Conservation (phyloP, 148 eudicot genomes). For the Nepenthes mirabilis region DNA sequence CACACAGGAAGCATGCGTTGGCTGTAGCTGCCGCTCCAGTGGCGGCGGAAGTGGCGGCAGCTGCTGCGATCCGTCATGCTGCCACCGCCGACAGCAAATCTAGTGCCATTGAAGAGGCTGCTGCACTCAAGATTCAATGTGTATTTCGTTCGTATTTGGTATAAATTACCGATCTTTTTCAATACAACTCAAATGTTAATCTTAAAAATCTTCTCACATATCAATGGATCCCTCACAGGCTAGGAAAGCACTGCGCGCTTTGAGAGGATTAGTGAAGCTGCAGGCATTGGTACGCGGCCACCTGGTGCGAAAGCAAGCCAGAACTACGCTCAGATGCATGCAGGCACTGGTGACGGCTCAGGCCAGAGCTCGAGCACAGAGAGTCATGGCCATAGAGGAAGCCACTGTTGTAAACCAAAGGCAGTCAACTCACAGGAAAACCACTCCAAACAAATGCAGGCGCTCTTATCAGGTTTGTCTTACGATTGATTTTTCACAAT, state of each 20-base stretch:
- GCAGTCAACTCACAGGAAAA: constrained; percentile 34
- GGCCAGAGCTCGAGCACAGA: constrained; percentile 72
- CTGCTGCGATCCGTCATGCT: constrained; percentile 24
- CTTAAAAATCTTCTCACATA: neutral
- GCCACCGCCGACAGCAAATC: constrained; percentile 9
- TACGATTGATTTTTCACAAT: neutral
- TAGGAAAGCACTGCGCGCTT: constrained; percentile 74
- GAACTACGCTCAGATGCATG: constrained; percentile 81
- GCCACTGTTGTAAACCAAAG: constrained; percentile 15
- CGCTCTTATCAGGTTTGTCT: constrained; percentile 30
- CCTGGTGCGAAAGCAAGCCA: constrained; percentile 78
- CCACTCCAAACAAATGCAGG: constrained; percentile 31
- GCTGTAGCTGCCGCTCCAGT: constrained; percentile 28
- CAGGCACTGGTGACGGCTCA: constrained; percentile 76
- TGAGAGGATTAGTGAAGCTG: constrained; percentile 84
- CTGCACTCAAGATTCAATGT: constrained; percentile 71
- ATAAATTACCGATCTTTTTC: constrained; percentile 4
- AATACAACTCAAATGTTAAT: neutral
- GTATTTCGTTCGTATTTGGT: constrained; percentile 70
- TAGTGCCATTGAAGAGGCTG: constrained; percentile 30
- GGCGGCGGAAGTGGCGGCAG: constrained; percentile 25
- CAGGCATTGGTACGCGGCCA: constrained; percentile 93
- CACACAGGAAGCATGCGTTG: constrained; percentile 31
- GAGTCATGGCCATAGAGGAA: constrained; percentile 37
- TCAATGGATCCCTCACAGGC: constrained; percentile 27